These are phyloP conservation scores for Amauroascus verrucosus DNA, from an alignment of 2,329 filamentous ascomycete species.

Conservation along the genomic window DNA sequence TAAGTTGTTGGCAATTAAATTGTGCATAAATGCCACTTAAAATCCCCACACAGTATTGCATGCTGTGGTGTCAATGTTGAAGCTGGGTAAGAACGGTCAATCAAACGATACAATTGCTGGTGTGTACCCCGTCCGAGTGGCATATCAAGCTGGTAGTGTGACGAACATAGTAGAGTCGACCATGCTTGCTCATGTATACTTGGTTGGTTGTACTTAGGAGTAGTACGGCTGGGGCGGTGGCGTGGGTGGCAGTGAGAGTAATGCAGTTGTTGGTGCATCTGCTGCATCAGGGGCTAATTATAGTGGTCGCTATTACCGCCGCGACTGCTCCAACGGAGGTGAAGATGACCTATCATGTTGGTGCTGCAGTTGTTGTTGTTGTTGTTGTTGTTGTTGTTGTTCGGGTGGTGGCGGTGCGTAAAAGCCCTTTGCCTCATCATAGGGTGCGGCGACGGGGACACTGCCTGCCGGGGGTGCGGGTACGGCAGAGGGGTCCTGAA, in stretches of 20 bases:
- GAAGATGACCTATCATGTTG: neutral
- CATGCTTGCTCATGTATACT: neutral
- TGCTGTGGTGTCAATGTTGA: too few relatives aligned
- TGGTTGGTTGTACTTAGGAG: neutral
- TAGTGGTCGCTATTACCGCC: too few relatives aligned
- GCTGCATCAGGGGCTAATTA: neutral
- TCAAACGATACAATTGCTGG: too few relatives aligned
- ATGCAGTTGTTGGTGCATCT: neutral
- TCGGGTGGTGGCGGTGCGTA: conserved; percentile 2
- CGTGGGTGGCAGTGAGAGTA: neutral
- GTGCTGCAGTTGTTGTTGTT: too few relatives aligned
- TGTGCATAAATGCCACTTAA: neutral
- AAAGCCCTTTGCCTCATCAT: conserved; percentile 1
- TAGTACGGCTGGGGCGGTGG: conserved; percentile 1
- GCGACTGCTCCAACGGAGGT: neutral
- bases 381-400: too few relatives aligned
- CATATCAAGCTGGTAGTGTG: too few relatives aligned
- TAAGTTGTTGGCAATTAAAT: too few relatives aligned
- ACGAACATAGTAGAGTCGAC: too few relatives aligned
- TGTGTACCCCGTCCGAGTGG: too few relatives aligned
- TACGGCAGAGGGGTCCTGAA: neutral
- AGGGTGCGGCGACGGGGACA: neutral
- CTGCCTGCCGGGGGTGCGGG: too few relatives aligned
- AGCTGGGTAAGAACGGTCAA: too few relatives aligned
- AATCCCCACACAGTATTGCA: too few relatives aligned